phyloP scores from a whole-genome alignment of 805 yeast species.

The Cyberlindnera mycetangii region DNA sequence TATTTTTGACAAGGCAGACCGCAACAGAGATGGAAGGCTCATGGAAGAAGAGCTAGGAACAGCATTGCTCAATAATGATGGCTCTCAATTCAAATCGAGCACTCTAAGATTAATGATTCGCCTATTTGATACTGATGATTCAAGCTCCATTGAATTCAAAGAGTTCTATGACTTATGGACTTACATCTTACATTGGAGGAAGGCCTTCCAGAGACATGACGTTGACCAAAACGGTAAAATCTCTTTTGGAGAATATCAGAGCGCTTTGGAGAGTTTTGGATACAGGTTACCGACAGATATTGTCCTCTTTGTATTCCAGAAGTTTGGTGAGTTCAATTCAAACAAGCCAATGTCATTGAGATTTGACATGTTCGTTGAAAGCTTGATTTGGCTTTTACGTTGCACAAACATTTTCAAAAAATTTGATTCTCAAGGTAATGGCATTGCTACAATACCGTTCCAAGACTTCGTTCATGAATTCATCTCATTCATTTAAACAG shows the following conservation, averaged over 20 bases:
- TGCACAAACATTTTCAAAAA: constrained; percentile 77
- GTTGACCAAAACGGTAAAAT: constrained; percentile 55
- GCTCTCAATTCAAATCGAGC: constrained; percentile 55
- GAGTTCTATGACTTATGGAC: constrained; percentile 71
- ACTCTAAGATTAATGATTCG: constrained; percentile 62
- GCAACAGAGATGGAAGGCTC: constrained; percentile 50
- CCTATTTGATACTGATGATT: constrained; percentile 52
- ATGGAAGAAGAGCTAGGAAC: constrained; percentile 54
- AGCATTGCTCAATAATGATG: constrained; percentile 63
- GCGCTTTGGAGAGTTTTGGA: constrained; percentile 62
- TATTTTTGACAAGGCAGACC: constrained; percentile 54
- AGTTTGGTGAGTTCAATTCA: constrained; percentile 42
- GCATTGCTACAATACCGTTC: constrained; percentile 63
- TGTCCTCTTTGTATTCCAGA: constrained; percentile 55
- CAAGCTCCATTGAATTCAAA: constrained; percentile 45
- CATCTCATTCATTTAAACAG: constrained; percentile 29
- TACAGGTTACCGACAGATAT: constrained; percentile 56
- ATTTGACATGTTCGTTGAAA: constrained; percentile 80
- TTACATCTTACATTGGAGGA: constrained; percentile 63
- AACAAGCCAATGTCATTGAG: constrained; percentile 44
- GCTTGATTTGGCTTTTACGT: constrained; percentile 71
- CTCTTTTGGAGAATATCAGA: constrained; percentile 62
- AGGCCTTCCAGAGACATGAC: constrained; percentile 60
- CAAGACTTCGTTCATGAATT: constrained; percentile 62
- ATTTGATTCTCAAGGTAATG: constrained; percentile 71